These are phyloP conservation scores for Jackrogersella multiformis DNA, from an alignment of 495 filamentous ascomycete genomes.

Conservation along the genomic window DNA sequence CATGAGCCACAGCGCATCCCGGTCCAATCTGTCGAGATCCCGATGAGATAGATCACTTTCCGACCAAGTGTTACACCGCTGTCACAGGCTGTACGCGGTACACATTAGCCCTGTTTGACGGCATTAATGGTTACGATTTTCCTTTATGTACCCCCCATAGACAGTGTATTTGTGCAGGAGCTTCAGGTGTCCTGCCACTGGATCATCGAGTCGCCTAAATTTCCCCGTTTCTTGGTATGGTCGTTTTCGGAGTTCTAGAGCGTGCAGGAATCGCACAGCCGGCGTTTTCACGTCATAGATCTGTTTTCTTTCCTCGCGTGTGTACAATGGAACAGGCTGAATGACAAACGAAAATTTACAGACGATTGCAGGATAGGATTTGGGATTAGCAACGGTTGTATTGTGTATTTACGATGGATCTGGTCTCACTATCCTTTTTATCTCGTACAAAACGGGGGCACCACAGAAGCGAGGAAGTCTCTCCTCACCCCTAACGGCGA, in stretches of 20 bases:
- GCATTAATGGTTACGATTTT: constrained; percentile 38
- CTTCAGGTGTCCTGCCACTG: constrained; percentile 5
- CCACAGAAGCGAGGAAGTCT: constrained; percentile 4
- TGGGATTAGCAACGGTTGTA: constrained; percentile 20
- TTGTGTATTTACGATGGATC: constrained; percentile 26
- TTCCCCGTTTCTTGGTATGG: constrained; percentile 22
- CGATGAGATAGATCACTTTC: constrained; percentile 42
- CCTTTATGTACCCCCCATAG: constrained; percentile 36
- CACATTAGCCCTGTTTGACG: constrained; percentile 26
- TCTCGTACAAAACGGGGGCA: constrained; percentile 13
- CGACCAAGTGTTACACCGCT: constrained; percentile 37
- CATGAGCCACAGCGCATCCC: constrained; percentile 39
- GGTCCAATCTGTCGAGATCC: constrained; percentile 41
- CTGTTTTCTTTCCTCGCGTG: constrained; percentile 14
- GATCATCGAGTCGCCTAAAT: constrained; percentile 12
- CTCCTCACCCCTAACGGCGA: constrained; percentile 4
- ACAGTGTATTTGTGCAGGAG: constrained; percentile 26
- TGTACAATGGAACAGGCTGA: constrained; percentile 21
- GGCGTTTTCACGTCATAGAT: constrained; percentile 26
- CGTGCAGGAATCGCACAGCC: constrained; percentile 30
- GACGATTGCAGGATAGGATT: constrained; percentile 14
- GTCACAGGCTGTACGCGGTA: constrained; percentile 39
- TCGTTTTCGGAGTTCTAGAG: constrained; percentile 33
- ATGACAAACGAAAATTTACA: constrained; percentile 19
- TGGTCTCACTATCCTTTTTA: constrained; percentile 29